These are phyloP conservation scores for Rhizopogon vesiculosus DNA, from an alignment of 768 basidiomycete genomes.

Conservation along the genomic window DNA sequence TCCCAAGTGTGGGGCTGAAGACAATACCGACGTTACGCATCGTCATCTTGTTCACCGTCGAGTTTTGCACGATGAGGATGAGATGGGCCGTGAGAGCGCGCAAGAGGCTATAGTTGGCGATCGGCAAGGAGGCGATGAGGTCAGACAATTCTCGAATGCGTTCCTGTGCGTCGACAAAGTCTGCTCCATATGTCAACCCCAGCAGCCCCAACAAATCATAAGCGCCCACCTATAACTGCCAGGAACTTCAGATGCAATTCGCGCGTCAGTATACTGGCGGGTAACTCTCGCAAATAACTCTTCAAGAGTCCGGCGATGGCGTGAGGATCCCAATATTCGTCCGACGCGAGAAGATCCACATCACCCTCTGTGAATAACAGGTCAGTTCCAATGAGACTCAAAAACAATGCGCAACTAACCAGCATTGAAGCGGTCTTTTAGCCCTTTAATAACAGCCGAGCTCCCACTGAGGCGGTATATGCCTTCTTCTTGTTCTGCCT, in stretches of 20 bases:
- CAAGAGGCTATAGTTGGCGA: slow-evolving; percentile 90
- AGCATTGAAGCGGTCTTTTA: slow-evolving; percentile 90
- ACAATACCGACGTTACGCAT: slow-evolving; percentile 99
- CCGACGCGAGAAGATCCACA: slow-evolving; percentile 78
- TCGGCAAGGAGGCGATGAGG: slow-evolving; percentile 82
- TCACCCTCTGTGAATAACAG: slow-evolving; percentile 74
- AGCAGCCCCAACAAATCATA: slow-evolving; percentile 1
- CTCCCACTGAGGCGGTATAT: slow-evolving; percentile 95
- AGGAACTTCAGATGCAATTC: slow-evolving; percentile 91
- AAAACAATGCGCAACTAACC: slow-evolving; percentile 43
- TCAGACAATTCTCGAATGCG: slow-evolving; percentile 82
- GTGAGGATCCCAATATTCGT: slow-evolving; percentile 97
- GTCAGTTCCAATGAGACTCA: slow-evolving; percentile 6
- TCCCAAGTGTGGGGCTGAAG: slow-evolving; percentile 95
- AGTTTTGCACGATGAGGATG: slow-evolving; percentile 91
- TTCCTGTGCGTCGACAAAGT: slow-evolving; percentile 85
- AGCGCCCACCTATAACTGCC: slow-evolving; percentile 79
- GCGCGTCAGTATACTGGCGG: slow-evolving; percentile 86
- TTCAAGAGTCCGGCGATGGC: slow-evolving; percentile 96
- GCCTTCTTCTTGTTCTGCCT: slow-evolving; percentile 95
- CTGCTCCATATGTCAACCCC: slow-evolving; percentile 36
- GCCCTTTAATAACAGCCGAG: slow-evolving; percentile 88
- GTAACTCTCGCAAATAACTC: slow-evolving; percentile 88
- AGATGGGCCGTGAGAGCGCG: slow-evolving; percentile 93
- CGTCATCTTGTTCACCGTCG: slow-evolving; percentile 93